Evolutionary conservation across 768 basidiomycete genomes (phyloP).

Genomic region (Gymnopilus dilepis): DNA sequence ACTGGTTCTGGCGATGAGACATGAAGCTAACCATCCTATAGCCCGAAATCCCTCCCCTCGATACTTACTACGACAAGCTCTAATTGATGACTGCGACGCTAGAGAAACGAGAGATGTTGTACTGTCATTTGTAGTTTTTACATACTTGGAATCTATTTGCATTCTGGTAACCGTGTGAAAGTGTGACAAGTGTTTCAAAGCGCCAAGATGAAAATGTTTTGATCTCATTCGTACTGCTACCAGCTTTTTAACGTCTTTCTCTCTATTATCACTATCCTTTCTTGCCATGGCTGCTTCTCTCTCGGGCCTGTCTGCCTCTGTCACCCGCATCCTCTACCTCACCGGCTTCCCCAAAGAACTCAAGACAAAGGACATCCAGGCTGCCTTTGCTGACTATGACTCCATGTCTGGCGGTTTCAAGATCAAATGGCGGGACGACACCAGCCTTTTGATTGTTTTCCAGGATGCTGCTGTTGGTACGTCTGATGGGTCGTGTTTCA

Average conservation of each 20-base stretch:
- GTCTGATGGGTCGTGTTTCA: conserved; percentile 44
- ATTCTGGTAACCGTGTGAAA: conserved; percentile 21
- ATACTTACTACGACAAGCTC: conserved; percentile 94
- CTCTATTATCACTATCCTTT: conserved; percentile 33
- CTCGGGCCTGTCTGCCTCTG: conserved; percentile 88
- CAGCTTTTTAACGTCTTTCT: conserved; percentile 28
- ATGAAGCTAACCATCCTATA: conserved; percentile 29
- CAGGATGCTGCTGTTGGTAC: conserved; percentile 87
- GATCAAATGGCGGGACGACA: conserved; percentile 99
- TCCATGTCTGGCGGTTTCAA: conserved; percentile 89
- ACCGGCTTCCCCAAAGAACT: conserved; percentile 94
- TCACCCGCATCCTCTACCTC: conserved; percentile 92
- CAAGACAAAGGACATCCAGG: conserved; percentile 96
- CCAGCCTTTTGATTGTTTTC: conserved; percentile 94
- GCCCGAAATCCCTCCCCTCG: conserved; percentile 88
- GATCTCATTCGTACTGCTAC: conserved; percentile 23
- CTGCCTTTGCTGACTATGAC: conserved; percentile 91
- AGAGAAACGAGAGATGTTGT: conserved; percentile 18
- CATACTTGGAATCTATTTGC: conserved; percentile 26
- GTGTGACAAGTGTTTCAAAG: conserved; percentile 27
- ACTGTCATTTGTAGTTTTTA: conserved; percentile 22
- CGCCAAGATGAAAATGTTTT: conserved; percentile 16
- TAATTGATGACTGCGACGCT: conserved; percentile 41
- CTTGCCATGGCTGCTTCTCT: conserved; percentile 70
- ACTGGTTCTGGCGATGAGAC: background rate